Evolutionary conservation across 202 grass and related monocot genomes (phyloP).

Genomic region (Schoenoplectus tabernaemontani): DNA sequence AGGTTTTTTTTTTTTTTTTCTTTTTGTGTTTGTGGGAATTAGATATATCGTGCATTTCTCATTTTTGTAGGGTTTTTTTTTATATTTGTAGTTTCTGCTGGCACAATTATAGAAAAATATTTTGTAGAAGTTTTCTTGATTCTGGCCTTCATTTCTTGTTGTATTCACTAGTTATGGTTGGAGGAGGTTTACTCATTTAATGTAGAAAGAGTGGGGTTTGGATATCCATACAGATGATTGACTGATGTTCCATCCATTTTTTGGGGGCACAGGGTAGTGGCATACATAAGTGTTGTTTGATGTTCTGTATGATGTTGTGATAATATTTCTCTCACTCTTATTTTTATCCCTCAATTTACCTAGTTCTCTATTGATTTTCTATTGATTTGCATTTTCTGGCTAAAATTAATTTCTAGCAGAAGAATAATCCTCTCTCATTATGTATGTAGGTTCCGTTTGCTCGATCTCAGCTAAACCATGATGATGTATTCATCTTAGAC

Average conservation of each 20-base stretch:
- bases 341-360: background rate
- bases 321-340: background rate
- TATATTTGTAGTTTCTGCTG: background rate
- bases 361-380: background rate
- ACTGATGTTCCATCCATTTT: background rate
- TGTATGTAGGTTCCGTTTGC: slow-evolving; percentile 77
- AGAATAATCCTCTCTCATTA: slow-evolving; percentile 14
- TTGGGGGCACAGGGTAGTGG: background rate
- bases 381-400: background rate
- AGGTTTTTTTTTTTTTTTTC: too few species aligned
- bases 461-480: slow-evolving; percentile 82
- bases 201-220: background rate
- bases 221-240: background rate
- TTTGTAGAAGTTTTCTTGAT: background rate
- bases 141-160: background rate
- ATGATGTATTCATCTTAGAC: slow-evolving; percentile 93
- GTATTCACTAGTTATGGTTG: too few species aligned
- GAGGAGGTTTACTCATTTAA: background rate
- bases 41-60: background rate
- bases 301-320: background rate
- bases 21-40: background rate
- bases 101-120: background rate
- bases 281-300: background rate
- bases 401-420: background rate
- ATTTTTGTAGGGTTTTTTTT: too few species aligned